A percentile compares a stretch with the other conserved stretches of the same genome.
Conservation (phyloP, 78 protist species). For the Anaeramoeba flamelloides region DNA sequence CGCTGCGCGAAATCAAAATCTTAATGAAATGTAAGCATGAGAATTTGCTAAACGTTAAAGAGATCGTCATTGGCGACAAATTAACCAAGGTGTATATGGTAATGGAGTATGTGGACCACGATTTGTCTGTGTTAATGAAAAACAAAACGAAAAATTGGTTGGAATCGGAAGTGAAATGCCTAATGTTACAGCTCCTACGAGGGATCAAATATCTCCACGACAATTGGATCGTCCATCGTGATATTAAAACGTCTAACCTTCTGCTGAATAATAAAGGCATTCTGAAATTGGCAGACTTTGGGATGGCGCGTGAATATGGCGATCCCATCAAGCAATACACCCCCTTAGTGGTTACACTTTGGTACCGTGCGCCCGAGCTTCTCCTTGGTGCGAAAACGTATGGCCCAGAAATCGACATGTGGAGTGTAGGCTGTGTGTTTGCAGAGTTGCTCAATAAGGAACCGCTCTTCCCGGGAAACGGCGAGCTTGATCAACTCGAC, state of each 20-base stretch:
- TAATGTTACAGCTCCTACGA: not conserved
- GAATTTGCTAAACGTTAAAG: slow-evolving; percentile 17
- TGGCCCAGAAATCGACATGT: slow-evolving; percentile 11
- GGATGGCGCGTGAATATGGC: slow-evolving; percentile 11
- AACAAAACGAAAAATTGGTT: slow-evolving; percentile 5
- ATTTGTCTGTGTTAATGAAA: slow-evolving; percentile 17
- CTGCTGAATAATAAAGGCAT: slow-evolving; percentile 20
- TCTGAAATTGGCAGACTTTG: slow-evolving; percentile 33
- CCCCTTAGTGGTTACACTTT: slow-evolving; percentile 11
- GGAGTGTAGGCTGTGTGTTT: slow-evolving; percentile 14
- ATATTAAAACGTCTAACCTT: slow-evolving; percentile 28
- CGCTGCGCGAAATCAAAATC: slow-evolving; percentile 25
- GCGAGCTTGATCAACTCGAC: not conserved
- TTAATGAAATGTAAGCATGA: slow-evolving; percentile 10
- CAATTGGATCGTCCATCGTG: slow-evolving; percentile 18
- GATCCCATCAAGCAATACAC: not conserved
- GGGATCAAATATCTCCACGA: slow-evolving; percentile 1
- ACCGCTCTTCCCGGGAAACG: slow-evolving; percentile 8
- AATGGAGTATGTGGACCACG: slow-evolving; percentile 36
- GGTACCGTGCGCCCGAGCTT: slow-evolving; percentile 43
- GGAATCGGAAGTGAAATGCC: not conserved
- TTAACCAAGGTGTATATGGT: slow-evolving; percentile 20
- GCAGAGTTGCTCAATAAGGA: slow-evolving; percentile 2
- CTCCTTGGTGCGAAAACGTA: not conserved
- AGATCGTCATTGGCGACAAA: not conserved